phyloP scores from a whole-genome alignment of 2,329 filamentous ascomycete genomes.

The Cytospora chrysosperma region DNA sequence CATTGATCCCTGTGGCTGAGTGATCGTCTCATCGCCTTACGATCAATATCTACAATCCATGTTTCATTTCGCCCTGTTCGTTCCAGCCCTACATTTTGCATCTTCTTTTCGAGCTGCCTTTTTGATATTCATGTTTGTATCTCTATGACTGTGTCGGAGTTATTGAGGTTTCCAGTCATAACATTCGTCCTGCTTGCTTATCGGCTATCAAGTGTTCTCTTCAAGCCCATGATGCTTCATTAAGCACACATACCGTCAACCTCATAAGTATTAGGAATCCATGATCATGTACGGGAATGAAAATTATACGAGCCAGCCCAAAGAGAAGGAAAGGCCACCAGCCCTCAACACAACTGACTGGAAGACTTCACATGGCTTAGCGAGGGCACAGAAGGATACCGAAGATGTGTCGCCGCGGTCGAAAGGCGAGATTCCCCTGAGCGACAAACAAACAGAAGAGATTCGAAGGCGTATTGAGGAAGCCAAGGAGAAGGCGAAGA shows the following conservation, averaged over 20 bases:
- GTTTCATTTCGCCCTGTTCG: not conserved
- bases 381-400: not conserved
- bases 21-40: conserved; percentile 2
- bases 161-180: not conserved
- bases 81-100: not conserved
- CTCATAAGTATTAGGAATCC: not conserved
- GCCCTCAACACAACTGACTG: conserved; percentile 12
- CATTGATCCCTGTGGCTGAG: conserved; percentile 1
- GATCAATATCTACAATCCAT: conserved; percentile 9
- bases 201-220: not conserved
- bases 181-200: not conserved
- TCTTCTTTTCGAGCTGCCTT: not conserved
- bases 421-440: conserved; percentile 17
- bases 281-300: conserved; percentile 20
- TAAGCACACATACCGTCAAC: not conserved
- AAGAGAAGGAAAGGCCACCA: conserved; percentile 9
- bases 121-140: not conserved
- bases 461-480: conserved; percentile 17
- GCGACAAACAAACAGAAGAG: conserved; percentile 14
- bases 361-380: conserved; percentile 8
- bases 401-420: conserved; percentile 22
- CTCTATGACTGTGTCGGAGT: not conserved
- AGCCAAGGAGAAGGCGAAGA: conserved; percentile 3
- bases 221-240: conserved; percentile 8
- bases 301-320: conserved; percentile 5